A percentile compares a stretch with the other conserved stretches of the same genome.
phyloP scores from a whole-genome alignment of 768 basidiomycete genomes.

The Suillus ampliporus region DNA sequence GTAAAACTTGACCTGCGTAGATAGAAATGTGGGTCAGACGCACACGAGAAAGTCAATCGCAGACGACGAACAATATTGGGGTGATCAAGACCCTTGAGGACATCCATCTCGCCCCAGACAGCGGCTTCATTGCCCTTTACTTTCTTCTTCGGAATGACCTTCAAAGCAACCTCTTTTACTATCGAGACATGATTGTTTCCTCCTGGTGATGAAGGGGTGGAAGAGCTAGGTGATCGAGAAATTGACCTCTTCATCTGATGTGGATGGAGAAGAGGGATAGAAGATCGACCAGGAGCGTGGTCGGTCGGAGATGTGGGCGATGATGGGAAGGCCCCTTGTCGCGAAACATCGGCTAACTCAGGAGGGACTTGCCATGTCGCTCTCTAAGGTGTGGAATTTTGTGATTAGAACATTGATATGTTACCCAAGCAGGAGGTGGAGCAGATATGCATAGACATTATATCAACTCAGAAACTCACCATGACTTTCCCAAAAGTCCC shows the following conservation, averaged over 20 bases:
- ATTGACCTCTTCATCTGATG: slow-evolving; percentile 31
- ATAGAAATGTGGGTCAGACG: background rate
- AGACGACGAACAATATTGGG: slow-evolving; percentile 79
- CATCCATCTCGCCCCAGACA: slow-evolving; percentile 94
- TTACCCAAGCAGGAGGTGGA: background rate
- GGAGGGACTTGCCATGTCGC: slow-evolving; percentile 81
- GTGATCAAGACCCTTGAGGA: slow-evolving; percentile 88
- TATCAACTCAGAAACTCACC: slow-evolving; percentile 48
- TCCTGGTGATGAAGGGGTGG: slow-evolving; percentile 27
- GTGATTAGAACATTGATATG: background rate
- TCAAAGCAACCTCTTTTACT: slow-evolving; percentile 80
- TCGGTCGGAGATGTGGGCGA: slow-evolving; percentile 27
- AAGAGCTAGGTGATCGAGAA: slow-evolving; percentile 25
- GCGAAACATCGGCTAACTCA: slow-evolving; percentile 60
- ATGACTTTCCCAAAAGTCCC: slow-evolving; percentile 94
- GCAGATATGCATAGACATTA: background rate
- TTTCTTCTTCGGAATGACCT: slow-evolving; percentile 94
- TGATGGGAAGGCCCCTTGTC: slow-evolving; percentile 59
- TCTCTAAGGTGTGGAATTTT: slow-evolving; percentile 44
- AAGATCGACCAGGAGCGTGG: slow-evolving; percentile 23
- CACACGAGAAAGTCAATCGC: background rate
- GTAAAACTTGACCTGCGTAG: slow-evolving; percentile 84
- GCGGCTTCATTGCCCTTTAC: slow-evolving; percentile 89
- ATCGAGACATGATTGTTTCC: slow-evolving; percentile 35
- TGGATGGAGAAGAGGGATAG: slow-evolving; percentile 37